These are phyloP conservation scores for Annulohypoxylon maeteangense DNA, from an alignment of 495 filamentous ascomycete genomes.

Conservation along the genomic window DNA sequence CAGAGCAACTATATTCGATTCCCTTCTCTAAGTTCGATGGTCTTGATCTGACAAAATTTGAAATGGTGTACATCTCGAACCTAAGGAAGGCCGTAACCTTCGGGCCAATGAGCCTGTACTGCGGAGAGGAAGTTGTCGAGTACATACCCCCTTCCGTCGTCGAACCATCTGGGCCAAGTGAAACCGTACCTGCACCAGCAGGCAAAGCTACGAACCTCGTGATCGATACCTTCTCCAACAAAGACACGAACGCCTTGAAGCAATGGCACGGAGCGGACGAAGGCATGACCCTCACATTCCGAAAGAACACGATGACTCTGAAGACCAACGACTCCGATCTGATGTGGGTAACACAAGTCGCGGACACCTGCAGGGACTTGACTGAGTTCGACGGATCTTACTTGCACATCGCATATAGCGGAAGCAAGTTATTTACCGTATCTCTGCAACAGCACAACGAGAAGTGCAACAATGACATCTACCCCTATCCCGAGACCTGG, in stretches of 20 bases:
- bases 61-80: constrained; percentile 60
- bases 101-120: constrained; percentile 70
- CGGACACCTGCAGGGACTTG: constrained; percentile 69
- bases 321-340: constrained; percentile 74
- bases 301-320: constrained; percentile 64
- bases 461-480: constrained; percentile 65
- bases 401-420: constrained; percentile 77
- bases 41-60: constrained; percentile 63
- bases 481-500: constrained; percentile 78
- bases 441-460: constrained; percentile 78
- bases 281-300: constrained; percentile 62
- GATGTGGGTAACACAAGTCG: constrained; percentile 74
- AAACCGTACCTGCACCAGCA: constrained; percentile 61
- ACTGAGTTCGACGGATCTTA: constrained; percentile 65
- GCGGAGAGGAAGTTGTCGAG: constrained; percentile 61
- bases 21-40: constrained; percentile 64
- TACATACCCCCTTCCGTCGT: constrained; percentile 59
- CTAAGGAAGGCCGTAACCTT: constrained; percentile 61
- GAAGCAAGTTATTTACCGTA: constrained; percentile 73
- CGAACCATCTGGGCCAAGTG: constrained; percentile 50
- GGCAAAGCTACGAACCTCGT: constrained; percentile 65
- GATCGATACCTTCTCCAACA: constrained; percentile 72
- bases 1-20: constrained; percentile 69
- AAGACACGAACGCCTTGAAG: constrained; percentile 68
- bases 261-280: constrained; percentile 80